Evolutionary conservation across 495 filamentous ascomycete genomes (phyloP).

Genomic region (Aspergillus incahuasiensis): DNA sequence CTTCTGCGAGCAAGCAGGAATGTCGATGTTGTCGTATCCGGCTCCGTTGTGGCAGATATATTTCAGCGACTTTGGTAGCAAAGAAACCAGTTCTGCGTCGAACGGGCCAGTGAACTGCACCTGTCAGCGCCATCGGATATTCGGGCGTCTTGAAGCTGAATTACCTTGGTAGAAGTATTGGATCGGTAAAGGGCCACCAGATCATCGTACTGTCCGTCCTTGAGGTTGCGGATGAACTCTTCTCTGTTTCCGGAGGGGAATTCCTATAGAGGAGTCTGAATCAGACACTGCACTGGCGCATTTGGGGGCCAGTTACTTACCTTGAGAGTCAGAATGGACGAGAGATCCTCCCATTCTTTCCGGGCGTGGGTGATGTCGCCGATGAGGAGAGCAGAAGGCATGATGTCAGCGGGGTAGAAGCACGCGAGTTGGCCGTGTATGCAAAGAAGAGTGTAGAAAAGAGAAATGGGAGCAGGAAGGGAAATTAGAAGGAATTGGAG

Average conservation of each 20-base stretch:
- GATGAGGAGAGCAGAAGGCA: constrained; percentile 49
- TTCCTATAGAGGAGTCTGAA: constrained; percentile 37
- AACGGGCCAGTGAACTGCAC: constrained; percentile 55
- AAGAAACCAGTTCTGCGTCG: constrained; percentile 52
- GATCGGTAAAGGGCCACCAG: constrained; percentile 56
- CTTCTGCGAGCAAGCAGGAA: constrained; percentile 59
- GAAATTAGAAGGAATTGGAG: constrained; percentile 8
- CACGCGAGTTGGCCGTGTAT: constrained; percentile 23
- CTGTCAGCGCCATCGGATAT: not conserved
- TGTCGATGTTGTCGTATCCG: constrained; percentile 79
- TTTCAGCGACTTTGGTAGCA: constrained; percentile 60
- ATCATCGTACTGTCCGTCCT: constrained; percentile 51
- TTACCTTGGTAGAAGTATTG: constrained; percentile 53
- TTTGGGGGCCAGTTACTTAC: constrained; percentile 33
- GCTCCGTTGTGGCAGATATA: constrained; percentile 86
- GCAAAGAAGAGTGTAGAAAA: constrained; percentile 1
- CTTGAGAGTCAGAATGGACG: constrained; percentile 49
- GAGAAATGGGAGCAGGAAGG: constrained; percentile 4
- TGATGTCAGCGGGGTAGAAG: constrained; percentile 13
- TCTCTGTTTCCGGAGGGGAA: constrained; percentile 48
- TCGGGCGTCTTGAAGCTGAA: not conserved
- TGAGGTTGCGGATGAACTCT: constrained; percentile 50
- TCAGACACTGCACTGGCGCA: not conserved
- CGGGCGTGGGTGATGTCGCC: constrained; percentile 51
- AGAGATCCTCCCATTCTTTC: constrained; percentile 53